A percentile compares a stretch with the other conserved stretches of the same genome.
These are phyloP conservation scores for Mycena epipterygia DNA, from an alignment of 768 basidiomycete species.

Conservation along the genomic window DNA sequence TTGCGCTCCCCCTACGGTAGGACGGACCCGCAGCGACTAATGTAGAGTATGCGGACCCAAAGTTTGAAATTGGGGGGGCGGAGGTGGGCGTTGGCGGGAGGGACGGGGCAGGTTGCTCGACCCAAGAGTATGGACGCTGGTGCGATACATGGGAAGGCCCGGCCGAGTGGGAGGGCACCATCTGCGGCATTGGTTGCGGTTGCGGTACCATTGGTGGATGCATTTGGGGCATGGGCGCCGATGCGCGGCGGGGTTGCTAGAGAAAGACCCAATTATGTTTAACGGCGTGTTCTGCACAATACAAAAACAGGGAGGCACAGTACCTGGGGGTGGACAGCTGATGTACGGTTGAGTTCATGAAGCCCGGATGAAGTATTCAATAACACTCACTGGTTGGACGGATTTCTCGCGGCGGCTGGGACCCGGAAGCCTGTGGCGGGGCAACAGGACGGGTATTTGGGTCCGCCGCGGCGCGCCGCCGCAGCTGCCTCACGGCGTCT, in stretches of 20 bases:
- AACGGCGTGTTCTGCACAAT: background rate
- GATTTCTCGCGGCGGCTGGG: background rate
- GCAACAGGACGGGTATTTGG: too few species aligned
- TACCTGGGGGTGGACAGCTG: conserved; percentile 11
- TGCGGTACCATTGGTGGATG: background rate
- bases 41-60: background rate
- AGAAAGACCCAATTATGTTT: background rate
- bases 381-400: background rate
- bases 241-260: conserved; percentile 3
- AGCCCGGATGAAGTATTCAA: background rate
- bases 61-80: background rate
- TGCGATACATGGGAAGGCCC: background rate
- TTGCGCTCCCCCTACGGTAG: background rate
- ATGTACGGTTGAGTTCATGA: background rate
- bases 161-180: background rate
- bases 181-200: background rate
- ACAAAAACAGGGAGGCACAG: background rate
- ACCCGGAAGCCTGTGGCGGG: background rate
- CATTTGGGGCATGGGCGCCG: background rate
- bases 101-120: background rate
- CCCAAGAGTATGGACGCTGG: background rate
- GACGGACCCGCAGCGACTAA: background rate
- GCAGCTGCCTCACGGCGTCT: background rate
- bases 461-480: background rate
- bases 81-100: conserved; percentile 8